Evolutionary conservation across 192 early-diverging fungal species (phyloP).

Genomic region (Kickxella alabastrina): DNA sequence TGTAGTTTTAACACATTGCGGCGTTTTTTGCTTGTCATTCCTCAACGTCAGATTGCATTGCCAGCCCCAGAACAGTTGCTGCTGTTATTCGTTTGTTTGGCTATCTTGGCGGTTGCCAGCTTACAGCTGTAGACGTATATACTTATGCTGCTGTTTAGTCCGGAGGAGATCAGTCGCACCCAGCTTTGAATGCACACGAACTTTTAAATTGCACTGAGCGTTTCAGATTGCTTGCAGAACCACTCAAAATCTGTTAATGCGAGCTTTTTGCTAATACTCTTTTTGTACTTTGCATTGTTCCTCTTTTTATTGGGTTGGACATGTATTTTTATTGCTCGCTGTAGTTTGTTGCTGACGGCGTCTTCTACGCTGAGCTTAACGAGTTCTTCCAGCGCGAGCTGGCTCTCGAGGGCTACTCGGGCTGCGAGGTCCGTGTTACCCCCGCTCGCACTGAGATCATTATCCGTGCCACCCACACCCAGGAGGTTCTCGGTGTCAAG

Average conservation of each 20-base stretch:
- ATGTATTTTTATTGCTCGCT: slow-evolving; percentile 3
- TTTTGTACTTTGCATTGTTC: neutral
- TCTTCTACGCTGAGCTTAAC: slow-evolving; percentile 99
- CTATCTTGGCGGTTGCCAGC: no score
- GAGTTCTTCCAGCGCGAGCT: slow-evolving; percentile 98
- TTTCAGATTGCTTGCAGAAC: no score
- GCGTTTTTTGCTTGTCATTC: neutral
- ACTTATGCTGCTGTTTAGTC: no score
- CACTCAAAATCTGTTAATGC: no score
- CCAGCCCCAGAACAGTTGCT: no score
- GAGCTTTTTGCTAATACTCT: no score
- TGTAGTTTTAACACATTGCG: neutral
- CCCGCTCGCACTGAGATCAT: slow-evolving; percentile 99
- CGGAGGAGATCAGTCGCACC: no score
- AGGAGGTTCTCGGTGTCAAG: slow-evolving; percentile 97
- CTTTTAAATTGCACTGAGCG: no score
- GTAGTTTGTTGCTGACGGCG: slow-evolving; percentile 99
- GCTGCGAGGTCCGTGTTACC: slow-evolving; percentile 99
- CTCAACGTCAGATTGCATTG: neutral
- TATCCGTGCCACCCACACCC: slow-evolving; percentile 97
- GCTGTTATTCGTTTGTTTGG: no score
- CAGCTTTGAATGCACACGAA: no score
- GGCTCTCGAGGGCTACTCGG: slow-evolving; percentile 97
- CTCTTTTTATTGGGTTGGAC: neutral
- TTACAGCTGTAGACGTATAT: no score